Evolutionary conservation across 2,329 filamentous ascomycete genomes (phyloP).

Genomic region (Camptophora hylomeconis): DNA sequence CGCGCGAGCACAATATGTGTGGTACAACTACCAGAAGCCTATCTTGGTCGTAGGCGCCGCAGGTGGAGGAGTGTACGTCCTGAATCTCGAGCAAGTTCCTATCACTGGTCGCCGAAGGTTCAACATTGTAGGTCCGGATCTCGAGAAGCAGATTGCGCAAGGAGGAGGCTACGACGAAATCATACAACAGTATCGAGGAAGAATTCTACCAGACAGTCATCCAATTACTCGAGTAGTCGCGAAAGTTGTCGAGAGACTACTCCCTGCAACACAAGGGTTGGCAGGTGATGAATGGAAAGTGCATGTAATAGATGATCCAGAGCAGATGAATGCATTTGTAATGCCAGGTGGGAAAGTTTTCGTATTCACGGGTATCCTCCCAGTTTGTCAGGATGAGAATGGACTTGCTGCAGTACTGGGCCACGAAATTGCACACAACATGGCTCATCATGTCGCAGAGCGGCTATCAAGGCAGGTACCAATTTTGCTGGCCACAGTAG

Average conservation of each 20-base stretch:
- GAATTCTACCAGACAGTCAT: constrained; percentile 38
- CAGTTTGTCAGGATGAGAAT: constrained; percentile 42
- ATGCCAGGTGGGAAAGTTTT: constrained; percentile 52
- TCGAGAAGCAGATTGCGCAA: constrained; percentile 31
- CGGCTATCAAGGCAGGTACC: constrained; percentile 32
- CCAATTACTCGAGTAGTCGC: constrained; percentile 36
- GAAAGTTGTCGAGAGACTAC: constrained; percentile 39
- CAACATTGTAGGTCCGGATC: constrained; percentile 37
- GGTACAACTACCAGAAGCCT: constrained; percentile 12
- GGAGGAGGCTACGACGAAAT: constrained; percentile 34
- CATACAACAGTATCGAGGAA: constrained; percentile 31
- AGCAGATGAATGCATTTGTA: constrained; percentile 47
- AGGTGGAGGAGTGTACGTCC: constrained; percentile 35
- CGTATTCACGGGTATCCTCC: constrained; percentile 49
- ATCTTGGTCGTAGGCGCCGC: constrained; percentile 24
- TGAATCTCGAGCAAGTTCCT: constrained; percentile 41
- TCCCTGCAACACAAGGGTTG: constrained; percentile 38
- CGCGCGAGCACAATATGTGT: constrained; percentile 14
- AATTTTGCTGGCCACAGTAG: constrained; percentile 21
- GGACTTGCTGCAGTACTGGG: constrained; percentile 48
- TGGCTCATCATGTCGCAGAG: constrained; percentile 43
- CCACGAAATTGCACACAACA: constrained; percentile 53
- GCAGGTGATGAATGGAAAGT: constrained; percentile 39
- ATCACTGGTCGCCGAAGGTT: constrained; percentile 45
- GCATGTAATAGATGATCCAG: constrained; percentile 41